Base-by-base conservation (phyloP, 2,329 filamentous ascomycete genomes). In the Lasiodiplodia sp. region DNA sequence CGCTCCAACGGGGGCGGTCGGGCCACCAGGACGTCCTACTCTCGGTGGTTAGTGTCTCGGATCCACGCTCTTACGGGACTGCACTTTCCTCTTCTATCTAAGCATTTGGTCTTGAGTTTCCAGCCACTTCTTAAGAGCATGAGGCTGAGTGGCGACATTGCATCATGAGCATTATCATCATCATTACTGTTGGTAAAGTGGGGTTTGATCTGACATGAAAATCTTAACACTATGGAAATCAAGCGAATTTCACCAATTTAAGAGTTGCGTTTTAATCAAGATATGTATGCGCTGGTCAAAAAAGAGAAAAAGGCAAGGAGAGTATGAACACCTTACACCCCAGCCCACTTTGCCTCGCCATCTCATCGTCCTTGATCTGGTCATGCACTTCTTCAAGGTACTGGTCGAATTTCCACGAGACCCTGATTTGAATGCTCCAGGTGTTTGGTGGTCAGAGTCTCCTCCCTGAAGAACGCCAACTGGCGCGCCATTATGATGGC, bases 401-500 rank as follows among this genome's bases (percentile, higher is more conserved):
- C 2, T 49, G n/a, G 21, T 51, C 40, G 16, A 64, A 64, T 10
- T 64, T 52, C 7, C 31, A 18, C 7, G 60, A 51, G 5, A 52
- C 25, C 7, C 21, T 31, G 10, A 64, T 51, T 51, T 1, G 49
- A n/a, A 12, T 64, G 49, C 18, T 64, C 40, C 25, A 64, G n/a
- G n/a, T 31, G 44, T 18, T 37, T 31, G 23, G 18, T 25, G n/a
- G 28, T 18, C 14, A 64, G 16, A 4, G 52, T 55, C 25, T 31
- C 52, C 16, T 55, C 11, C 71, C 75, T 77, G 44, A 74, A 70
- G 58, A 71, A 71, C 10, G 72, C 73, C 67, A 78, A 60, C 67
- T 78, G 53, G 34, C 71, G 69, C 49, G 77, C 77, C 37, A 73
- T 76, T 69, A 77, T 78, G 16, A 78, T 70, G 34, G 77, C 75